These are phyloP conservation scores for Aspergillus pseudotamarii DNA, from an alignment of 2,329 filamentous ascomycete genomes.

Conservation along the genomic window DNA sequence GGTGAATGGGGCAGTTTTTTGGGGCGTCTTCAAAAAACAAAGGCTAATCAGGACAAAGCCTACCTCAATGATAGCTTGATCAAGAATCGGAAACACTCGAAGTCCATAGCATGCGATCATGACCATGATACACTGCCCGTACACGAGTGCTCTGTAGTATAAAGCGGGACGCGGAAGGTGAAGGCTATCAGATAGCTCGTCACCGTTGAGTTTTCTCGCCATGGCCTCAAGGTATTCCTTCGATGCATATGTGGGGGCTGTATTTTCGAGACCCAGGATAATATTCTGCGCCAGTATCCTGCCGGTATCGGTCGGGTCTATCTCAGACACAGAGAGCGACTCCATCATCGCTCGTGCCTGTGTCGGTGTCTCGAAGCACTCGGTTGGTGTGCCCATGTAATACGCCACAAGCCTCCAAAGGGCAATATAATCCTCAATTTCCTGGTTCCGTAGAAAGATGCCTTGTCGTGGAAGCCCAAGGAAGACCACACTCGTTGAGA, in stretches of 20 bases:
- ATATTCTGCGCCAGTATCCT: slow-evolving; percentile 73
- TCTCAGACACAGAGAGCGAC: slow-evolving; percentile 65
- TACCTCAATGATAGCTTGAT: slow-evolving; percentile 56
- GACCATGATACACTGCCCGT: slow-evolving; percentile 69
- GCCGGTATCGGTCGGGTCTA: slow-evolving; percentile 65
- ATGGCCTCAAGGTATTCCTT: slow-evolving; percentile 69
- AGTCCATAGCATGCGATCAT: slow-evolving; percentile 52
- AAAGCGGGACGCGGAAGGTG: slow-evolving; percentile 58
- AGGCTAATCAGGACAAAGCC: slow-evolving; percentile 13
- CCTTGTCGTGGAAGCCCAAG: slow-evolving; percentile 72
- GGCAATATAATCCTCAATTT: slow-evolving; percentile 71
- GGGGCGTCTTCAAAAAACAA: background rate
- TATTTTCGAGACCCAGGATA: slow-evolving; percentile 66
- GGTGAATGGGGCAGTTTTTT: background rate
- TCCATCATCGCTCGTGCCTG: slow-evolving; percentile 68
- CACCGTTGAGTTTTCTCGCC: slow-evolving; percentile 71
- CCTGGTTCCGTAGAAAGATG: slow-evolving; percentile 63
- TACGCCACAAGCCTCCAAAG: slow-evolving; percentile 76
- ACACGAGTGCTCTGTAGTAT: slow-evolving; percentile 64
- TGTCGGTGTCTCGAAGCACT: slow-evolving; percentile 59
- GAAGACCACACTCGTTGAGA: slow-evolving; percentile 70
- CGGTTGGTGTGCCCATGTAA: slow-evolving; percentile 69
- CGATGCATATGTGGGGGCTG: slow-evolving; percentile 67
- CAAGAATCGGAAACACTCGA: slow-evolving; percentile 52
- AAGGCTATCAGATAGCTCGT: slow-evolving; percentile 62